phyloP scores from a whole-genome alignment of 208 protist species.

The Crithidia bombi region DNA sequence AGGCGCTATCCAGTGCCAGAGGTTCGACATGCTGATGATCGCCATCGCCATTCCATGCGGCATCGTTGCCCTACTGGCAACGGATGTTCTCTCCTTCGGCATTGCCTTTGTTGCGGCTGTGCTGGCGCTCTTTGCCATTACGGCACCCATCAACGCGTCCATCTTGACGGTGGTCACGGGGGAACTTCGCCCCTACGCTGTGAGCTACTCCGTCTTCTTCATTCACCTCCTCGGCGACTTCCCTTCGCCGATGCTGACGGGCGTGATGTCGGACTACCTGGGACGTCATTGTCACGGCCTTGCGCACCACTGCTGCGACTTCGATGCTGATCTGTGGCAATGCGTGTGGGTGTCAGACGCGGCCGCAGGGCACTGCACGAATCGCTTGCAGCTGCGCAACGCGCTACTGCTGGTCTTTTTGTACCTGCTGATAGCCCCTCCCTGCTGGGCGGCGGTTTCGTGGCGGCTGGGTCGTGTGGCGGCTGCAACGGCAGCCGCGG shows the following conservation, averaged over 20 bases:
- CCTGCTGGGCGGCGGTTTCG: constrained; percentile 59
- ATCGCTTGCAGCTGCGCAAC: constrained; percentile 67
- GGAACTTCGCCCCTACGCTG: constrained; percentile 76
- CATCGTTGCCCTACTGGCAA: constrained; percentile 42
- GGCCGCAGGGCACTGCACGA: constrained; percentile 46
- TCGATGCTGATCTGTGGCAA: not conserved
- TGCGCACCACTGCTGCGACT: not conserved
- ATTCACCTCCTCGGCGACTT: constrained; percentile 91
- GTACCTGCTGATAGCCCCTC: constrained; percentile 52
- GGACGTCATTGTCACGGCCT: constrained; percentile 44
- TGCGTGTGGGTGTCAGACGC: constrained; percentile 51
- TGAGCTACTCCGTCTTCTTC: constrained; percentile 85
- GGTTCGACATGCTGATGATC: constrained; percentile 61
- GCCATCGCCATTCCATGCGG: constrained; percentile 54
- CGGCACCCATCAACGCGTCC: constrained; percentile 79
- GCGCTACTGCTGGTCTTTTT: constrained; percentile 71
- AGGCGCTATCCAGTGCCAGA: constrained; percentile 58
- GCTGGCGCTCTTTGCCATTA: constrained; percentile 73
- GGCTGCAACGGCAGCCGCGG: not conserved
- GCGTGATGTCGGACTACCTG: constrained; percentile 66
- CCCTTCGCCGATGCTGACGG: constrained; percentile 82
- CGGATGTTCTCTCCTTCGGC: constrained; percentile 37
- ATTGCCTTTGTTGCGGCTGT: constrained; percentile 52
- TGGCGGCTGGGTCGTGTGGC: constrained; percentile 30
- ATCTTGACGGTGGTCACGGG: constrained; percentile 70